phyloP scores from a whole-genome alignment of 768 basidiomycete species.

The Russula sp. region DNA sequence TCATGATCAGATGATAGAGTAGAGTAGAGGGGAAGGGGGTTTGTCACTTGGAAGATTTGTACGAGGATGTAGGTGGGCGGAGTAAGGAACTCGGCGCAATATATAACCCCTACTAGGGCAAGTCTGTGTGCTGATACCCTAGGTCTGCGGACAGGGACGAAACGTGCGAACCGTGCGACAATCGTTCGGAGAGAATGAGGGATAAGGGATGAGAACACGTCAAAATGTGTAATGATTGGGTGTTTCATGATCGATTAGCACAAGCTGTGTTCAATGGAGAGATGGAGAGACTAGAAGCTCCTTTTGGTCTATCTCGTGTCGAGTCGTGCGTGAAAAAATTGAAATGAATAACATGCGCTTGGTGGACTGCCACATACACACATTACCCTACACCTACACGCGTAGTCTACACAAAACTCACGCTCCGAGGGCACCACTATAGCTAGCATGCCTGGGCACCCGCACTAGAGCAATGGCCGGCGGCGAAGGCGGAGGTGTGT shows the following conservation, averaged over 20 bases:
- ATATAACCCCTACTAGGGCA: constrained; percentile 19
- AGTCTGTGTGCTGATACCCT: constrained; percentile 5
- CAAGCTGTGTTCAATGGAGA: constrained; percentile 28
- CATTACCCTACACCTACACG: constrained; percentile 26
- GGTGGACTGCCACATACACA: constrained; percentile 24
- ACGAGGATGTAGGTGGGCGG: not conserved
- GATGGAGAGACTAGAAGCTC: constrained; percentile 18
- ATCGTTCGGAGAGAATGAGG: constrained; percentile 21
- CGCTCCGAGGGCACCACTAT: constrained; percentile 24
- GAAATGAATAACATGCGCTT: constrained; percentile 29
- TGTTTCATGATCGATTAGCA: constrained; percentile 25
- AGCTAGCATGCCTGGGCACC: constrained; percentile 17
- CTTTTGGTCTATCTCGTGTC: constrained; percentile 20
- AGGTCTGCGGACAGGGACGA: constrained; percentile 6
- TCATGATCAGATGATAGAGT: not conserved
- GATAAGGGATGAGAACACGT: constrained; percentile 18
- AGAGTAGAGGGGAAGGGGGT: not conserved
- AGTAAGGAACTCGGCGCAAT: constrained; percentile 15
- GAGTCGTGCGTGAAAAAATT: constrained; percentile 13
- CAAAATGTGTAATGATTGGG: constrained; percentile 14
- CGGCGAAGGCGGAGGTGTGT: constrained; percentile 18
- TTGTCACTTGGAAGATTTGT: not conserved
- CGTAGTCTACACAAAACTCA: constrained; percentile 24
- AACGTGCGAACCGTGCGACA: constrained; percentile 28
- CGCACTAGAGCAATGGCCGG: constrained; percentile 20